Conservation (phyloP, 2,329 filamentous ascomycete genomes). For the Trichoderma afroharzianum region DNA sequence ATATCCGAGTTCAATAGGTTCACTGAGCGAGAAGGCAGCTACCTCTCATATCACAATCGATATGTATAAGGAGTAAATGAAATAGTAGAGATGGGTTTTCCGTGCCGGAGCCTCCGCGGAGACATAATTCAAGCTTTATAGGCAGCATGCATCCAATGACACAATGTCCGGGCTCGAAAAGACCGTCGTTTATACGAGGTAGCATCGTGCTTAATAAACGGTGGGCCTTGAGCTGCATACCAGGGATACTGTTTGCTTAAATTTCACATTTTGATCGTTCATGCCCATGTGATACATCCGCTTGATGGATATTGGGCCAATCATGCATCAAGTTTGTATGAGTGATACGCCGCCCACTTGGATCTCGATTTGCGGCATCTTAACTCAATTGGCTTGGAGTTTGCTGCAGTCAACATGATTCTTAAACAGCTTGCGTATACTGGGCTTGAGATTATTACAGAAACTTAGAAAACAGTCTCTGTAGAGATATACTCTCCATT, state of each 20-base stretch:
- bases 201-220: background rate
- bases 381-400: background rate
- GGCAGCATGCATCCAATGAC: background rate
- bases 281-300: background rate
- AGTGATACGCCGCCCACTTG: constrained; percentile 31
- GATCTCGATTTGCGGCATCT: background rate
- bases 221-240: constrained; percentile 41
- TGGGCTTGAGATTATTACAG: background rate
- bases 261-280: background rate
- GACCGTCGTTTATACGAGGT: background rate
- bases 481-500: background rate
- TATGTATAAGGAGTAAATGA: background rate
- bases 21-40: background rate
- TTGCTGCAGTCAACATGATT: background rate
- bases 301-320: background rate
- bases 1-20: background rate
- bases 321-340: background rate
- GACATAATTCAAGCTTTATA: background rate
- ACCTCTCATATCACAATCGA: background rate
- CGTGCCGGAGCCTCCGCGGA: background rate
- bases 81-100: background rate
- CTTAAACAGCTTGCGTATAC: background rate
- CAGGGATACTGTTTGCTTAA: background rate
- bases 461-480: background rate
- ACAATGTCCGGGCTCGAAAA: background rate